A percentile compares a stretch with the other conserved stretches of the same genome.
These are phyloP conservation scores for Cronartium quercuum DNA, from an alignment of 1,284 basidiomycete species.

Conservation along the genomic window DNA sequence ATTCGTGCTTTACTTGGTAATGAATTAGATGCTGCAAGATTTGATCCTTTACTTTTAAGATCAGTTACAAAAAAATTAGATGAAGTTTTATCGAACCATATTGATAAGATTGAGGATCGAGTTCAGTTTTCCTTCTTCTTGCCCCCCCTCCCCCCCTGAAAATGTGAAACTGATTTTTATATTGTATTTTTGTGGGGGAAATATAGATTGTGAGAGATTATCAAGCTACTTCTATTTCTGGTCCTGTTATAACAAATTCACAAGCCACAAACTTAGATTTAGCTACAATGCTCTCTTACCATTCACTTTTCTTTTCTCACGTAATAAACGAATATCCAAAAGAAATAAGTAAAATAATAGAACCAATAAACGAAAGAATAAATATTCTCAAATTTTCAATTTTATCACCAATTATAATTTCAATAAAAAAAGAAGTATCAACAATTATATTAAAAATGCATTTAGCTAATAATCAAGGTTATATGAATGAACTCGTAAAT, in stretches of 20 bases:
- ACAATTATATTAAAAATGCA: constrained; percentile 73
- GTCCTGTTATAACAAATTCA: constrained; percentile 68
- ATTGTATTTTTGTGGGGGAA: constrained; percentile 7
- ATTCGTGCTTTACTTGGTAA: constrained; percentile 72
- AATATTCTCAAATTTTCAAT: constrained; percentile 59
- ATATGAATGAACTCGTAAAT: background rate
- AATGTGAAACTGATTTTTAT: background rate
- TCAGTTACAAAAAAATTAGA: constrained; percentile 68
- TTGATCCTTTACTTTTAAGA: constrained; percentile 78
- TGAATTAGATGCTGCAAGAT: constrained; percentile 83
- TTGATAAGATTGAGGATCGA: constrained; percentile 60
- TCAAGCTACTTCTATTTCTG: constrained; percentile 65
- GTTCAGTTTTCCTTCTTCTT: constrained; percentile 53
- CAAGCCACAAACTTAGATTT: constrained; percentile 69
- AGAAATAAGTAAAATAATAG: constrained; percentile 59
- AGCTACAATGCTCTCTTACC: constrained; percentile 70
- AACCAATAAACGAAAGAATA: constrained; percentile 62
- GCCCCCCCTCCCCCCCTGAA: background rate
- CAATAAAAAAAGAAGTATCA: constrained; percentile 70
- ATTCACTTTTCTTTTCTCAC: constrained; percentile 63
- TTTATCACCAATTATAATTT: constrained; percentile 63
- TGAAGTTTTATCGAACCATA: constrained; percentile 62
- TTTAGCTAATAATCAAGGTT: constrained; percentile 36
- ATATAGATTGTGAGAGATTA: constrained; percentile 72
- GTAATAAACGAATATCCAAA: constrained; percentile 66